Evolutionary conservation across 169 alveolate genomes (phyloP).

Genomic region (Theileria orientalis): DNA sequence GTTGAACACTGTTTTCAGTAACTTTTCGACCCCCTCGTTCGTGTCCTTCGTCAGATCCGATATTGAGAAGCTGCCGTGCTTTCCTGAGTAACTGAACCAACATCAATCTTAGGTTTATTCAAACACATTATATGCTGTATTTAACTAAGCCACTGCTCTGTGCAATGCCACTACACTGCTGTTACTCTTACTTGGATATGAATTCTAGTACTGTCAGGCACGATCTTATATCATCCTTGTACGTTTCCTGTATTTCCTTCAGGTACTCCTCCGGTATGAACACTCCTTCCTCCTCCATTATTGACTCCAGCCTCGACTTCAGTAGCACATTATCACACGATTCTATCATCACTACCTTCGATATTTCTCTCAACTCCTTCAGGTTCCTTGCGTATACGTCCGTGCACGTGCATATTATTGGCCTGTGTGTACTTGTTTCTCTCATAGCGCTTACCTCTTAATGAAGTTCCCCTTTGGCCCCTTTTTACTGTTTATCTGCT

Average conservation of each 20-base stretch:
- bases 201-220: constrained; percentile 49
- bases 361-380: constrained; percentile 73
- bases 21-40: constrained; percentile 34
- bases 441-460: constrained; percentile 40
- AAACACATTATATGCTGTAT: constrained; percentile 5
- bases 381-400: constrained; percentile 80
- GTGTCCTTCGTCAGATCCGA: constrained; percentile 48
- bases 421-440: constrained; percentile 73
- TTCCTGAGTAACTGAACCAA: constrained; percentile 18
- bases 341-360: constrained; percentile 69
- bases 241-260: constrained; percentile 63
- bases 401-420: constrained; percentile 95
- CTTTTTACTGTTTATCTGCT: constrained; percentile 27
- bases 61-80: neutral
- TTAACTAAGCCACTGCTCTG: neutral
- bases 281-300: constrained; percentile 65
- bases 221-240: constrained; percentile 69
- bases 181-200: constrained; percentile 21
- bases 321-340: constrained; percentile 63
- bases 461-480: constrained; percentile 49
- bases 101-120: neutral
- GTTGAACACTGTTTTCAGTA: constrained; percentile 32
- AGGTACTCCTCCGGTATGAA: constrained; percentile 56
- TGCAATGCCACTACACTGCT: no score
- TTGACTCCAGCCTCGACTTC: constrained; percentile 55